Evolutionary conservation across 768 basidiomycete species (phyloP), one percentile per base, ranked within the genome.

Genomic region (Mycena maculata): DNA sequence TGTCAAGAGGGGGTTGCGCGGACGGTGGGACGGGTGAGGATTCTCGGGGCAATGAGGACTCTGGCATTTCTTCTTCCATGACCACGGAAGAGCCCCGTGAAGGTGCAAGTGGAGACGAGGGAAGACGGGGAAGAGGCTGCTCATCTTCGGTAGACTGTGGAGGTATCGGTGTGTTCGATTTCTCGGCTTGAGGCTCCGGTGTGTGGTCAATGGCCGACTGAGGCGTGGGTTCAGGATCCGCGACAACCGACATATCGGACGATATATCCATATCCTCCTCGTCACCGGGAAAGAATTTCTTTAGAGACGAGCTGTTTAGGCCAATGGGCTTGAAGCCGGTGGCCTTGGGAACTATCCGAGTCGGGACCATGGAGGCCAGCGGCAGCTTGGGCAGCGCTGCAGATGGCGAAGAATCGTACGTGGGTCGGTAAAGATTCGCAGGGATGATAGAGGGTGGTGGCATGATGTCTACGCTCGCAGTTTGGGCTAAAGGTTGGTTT

Each of bases 271-370:
- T 83, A 38, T 92, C 92, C 22, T 92, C 92, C 23, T 94, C 93
- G 54, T 94, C 93, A 1, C 86, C 87, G 23, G 94, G 93, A 75
- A 96, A 96, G 79, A 95, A 95, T 72, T 84, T 86, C 76, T 90
- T 91, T 50, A 96, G 81, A 20, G 89, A 86, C 36, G 86, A 84
- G 72, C 79, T 85, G 60, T 79, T 64, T 68, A 85, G 82, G 8
- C 83, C 86, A 27, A 93, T 91, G 6, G 92, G 91, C 72, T 87
- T 92, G 77, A 92, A 92, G 15, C 89, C 88, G 2, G 83, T 74
- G 61, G 82, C 79, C 74, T 82, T 88, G 3, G 77, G 70, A 25
- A 70, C 33, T 27, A 74, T 69, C 22, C 77, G 72, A 22, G 74
- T 63, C 22, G 72, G 42, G 12, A 69, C 48, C 45, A 63, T 54